Evolutionary conservation across 2,329 filamentous ascomycete genomes (phyloP), one percentile per base, ranked within the genome.

Genomic region (Monosporascus sp.): DNA sequence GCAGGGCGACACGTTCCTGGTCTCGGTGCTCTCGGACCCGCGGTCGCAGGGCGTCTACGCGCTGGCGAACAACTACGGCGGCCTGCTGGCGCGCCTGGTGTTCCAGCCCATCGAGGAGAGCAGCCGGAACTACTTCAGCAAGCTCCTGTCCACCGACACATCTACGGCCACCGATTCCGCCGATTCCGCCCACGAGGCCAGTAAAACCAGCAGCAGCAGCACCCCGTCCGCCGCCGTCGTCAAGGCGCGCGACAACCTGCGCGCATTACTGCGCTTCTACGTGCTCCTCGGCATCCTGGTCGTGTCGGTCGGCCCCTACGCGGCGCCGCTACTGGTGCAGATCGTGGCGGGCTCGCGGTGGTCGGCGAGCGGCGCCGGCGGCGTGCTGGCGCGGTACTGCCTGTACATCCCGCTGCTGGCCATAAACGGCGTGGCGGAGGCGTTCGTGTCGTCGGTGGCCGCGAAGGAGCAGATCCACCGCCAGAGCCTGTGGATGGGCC

Each of bases 91-190:
- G 0, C 84, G 94, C 3, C 83, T 97, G 58, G 75, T 99, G 49
- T 93, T 99, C 68, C 94, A 97, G 65, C 95, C 94, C 7, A 84
- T 99, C 55, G 94, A 99, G 70, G 95, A 99, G 71, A 93, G 88
- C 68, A 92, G 88, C 58, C 87, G 95, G 40, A 91, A 87, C 65
- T 86, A 96, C 66, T 97, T 97, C 55, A 92, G 91, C 50, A 88
- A 88, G 37, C 76, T 96, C 1, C 83, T 97, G 22, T 70, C 78
- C 0, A 67, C 70, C 1, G 31, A 35, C 31, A 5, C 31, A 14
- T 52, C 65, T 3, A 58, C 68, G 5, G 40, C 62, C 0, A 43
- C 59, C 15, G 64, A 55, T 45, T 62, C 53, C 48, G 7, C 45
- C 56, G 56, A 62, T 18, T 49, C 67, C 41, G 59, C 63, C 28